Percentiles rank a stretch among this genome's conserved stretches.
These are phyloP conservation scores for Leccinum truebloodii DNA, from an alignment of 768 basidiomycete genomes.

Conservation along the genomic window DNA sequence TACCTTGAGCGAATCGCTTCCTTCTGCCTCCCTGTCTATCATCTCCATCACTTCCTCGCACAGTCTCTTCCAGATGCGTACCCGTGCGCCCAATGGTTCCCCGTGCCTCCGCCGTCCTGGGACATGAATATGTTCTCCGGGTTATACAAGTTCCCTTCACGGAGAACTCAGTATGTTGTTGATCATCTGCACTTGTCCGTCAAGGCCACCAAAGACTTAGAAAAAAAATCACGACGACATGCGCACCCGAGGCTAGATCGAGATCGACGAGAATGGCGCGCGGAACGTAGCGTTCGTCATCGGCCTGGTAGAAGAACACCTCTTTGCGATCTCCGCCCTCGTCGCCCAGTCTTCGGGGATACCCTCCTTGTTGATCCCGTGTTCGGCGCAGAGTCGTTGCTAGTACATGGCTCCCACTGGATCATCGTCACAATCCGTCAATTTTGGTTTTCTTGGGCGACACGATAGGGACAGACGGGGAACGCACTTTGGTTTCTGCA, in stretches of 20 bases:
- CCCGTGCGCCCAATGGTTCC: slow-evolving; percentile 98
- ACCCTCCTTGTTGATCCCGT: slow-evolving; percentile 95
- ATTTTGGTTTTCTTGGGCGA: not conserved
- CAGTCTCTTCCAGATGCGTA: slow-evolving; percentile 82
- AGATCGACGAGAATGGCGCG: slow-evolving; percentile 94
- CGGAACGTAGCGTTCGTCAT: slow-evolving; percentile 99
- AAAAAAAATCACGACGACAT: not conserved
- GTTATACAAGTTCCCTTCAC: slow-evolving; percentile 83
- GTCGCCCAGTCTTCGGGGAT: slow-evolving; percentile 97
- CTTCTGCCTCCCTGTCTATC: slow-evolving; percentile 97
- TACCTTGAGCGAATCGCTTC: slow-evolving; percentile 96
- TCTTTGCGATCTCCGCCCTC: slow-evolving; percentile 98
- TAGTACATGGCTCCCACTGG: slow-evolving; percentile 96
- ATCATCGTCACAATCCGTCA: not conserved
- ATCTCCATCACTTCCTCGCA: slow-evolving; percentile 99
- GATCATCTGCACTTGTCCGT: slow-evolving; percentile 67
- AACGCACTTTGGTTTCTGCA: slow-evolving; percentile 87
- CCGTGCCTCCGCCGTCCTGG: slow-evolving; percentile 97
- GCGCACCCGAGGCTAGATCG: slow-evolving; percentile 80
- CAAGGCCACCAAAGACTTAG: not conserved
- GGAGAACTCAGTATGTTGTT: slow-evolving; percentile 90
- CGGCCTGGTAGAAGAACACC: slow-evolving; percentile 99
- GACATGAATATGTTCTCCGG: slow-evolving; percentile 97
- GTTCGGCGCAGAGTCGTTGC: slow-evolving; percentile 97
- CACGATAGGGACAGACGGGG: slow-evolving; percentile 2